A percentile compares a stretch with the other conserved stretches of the same genome.
Evolutionary conservation across 768 basidiomycete species (phyloP).

Genomic region (Filobasidium wieringae): DNA sequence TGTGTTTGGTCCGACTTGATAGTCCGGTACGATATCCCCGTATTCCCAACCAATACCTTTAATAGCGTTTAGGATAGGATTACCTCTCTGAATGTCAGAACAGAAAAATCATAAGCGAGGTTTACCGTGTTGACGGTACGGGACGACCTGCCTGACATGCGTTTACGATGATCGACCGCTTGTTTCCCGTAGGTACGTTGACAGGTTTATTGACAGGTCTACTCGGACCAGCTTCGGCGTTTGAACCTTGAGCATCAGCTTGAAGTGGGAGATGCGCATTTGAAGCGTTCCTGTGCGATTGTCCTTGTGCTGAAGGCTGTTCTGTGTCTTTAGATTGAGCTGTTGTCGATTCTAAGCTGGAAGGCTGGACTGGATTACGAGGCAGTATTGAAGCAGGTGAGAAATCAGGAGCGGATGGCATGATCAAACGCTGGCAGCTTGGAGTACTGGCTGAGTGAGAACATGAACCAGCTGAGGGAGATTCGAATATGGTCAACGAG

Average conservation of each 20-base stretch:
- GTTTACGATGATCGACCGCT: conserved; percentile 15
- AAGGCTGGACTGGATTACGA: too few relatives aligned
- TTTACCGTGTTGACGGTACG: too few relatives aligned
- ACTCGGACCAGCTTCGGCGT: not conserved
- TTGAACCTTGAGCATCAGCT: not conserved
- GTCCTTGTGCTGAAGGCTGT: not conserved
- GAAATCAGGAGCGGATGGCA: too few relatives aligned
- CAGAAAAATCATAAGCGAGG: not conserved
- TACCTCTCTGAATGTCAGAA: conserved; percentile 51
- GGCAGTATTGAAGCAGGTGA: too few relatives aligned
- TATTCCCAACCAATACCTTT: conserved; percentile 86
- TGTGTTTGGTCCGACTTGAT: conserved; percentile 87
- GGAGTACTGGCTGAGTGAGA: too few relatives aligned
- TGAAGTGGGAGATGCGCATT: conserved; percentile 1
- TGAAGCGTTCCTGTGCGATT: conserved; percentile 4
- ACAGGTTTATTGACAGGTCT: conserved; percentile 11
- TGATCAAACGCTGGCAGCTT: too few relatives aligned
- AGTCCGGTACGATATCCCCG: conserved; percentile 85
- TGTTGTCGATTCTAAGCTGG: too few relatives aligned
- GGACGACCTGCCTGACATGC: conserved; percentile 12
- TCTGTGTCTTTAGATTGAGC: too few relatives aligned
- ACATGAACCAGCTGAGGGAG: too few relatives aligned
- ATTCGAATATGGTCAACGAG: too few relatives aligned
- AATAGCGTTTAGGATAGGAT: conserved; percentile 76
- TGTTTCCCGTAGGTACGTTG: conserved; percentile 14